Evolutionary conservation across 1,284 basidiomycete species (phyloP).

Genomic region (Trichosporon inkin): DNA sequence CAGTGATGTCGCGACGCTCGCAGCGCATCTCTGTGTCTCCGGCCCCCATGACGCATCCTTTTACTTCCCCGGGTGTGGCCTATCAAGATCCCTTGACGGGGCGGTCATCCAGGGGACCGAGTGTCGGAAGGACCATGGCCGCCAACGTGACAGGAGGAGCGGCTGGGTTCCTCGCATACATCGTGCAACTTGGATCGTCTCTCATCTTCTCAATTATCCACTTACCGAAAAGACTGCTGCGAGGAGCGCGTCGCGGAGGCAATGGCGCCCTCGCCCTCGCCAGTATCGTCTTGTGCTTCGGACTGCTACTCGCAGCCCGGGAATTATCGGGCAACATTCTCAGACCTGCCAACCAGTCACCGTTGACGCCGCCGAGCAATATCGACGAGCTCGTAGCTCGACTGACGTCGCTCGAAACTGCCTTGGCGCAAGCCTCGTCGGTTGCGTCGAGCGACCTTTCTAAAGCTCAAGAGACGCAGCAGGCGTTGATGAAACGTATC

Average conservation of each 20-base stretch:
- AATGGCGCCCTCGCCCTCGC: conserved; percentile 25
- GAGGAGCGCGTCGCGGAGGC: not conserved
- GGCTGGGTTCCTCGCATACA: conserved; percentile 13
- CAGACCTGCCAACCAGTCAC: conserved; percentile 37
- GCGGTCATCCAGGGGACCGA: not conserved
- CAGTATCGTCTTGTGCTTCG: conserved; percentile 14
- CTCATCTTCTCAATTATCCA: not conserved
- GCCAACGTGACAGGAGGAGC: conserved; percentile 11
- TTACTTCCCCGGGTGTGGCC: not conserved
- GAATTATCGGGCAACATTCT: not conserved
- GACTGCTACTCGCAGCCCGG: not conserved
- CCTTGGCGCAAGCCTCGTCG: conserved; percentile 37
- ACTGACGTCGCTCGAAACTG: conserved; percentile 52
- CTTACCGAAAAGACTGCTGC: not conserved
- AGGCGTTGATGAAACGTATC: not conserved
- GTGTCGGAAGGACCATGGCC: not conserved
- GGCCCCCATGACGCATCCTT: not conserved
- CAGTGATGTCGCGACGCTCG: not conserved
- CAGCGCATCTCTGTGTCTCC: conserved; percentile 1
- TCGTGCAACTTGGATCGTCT: not conserved
- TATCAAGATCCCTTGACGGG: not conserved
- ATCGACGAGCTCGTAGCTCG: conserved; percentile 67
- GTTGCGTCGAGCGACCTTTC: conserved; percentile 21
- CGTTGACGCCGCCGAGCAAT: conserved; percentile 61
- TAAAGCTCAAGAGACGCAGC: not conserved